phyloP scores from a whole-genome alignment of 805 yeast species.

The Grigorovia transvaalensis region DNA sequence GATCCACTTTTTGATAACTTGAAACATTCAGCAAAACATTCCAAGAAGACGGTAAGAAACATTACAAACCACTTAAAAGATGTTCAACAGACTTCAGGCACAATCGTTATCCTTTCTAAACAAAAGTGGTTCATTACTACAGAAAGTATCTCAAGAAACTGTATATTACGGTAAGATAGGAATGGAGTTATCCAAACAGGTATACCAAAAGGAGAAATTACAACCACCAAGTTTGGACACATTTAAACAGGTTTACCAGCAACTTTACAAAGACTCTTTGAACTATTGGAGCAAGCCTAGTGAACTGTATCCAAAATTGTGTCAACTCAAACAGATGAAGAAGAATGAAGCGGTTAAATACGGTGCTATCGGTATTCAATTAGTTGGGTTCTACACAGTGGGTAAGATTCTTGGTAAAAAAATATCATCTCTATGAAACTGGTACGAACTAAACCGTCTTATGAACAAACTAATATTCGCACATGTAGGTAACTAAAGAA shows the following conservation, averaged over 20 bases:
- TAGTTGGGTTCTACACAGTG: conserved; percentile 81
- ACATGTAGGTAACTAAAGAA: background rate
- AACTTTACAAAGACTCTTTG: conserved; percentile 37
- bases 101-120: conserved; percentile 17
- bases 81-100: conserved; percentile 24
- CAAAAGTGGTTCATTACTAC: conserved; percentile 28
- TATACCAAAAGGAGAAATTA: conserved; percentile 84
- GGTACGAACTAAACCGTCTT: no score
- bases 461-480: background rate
- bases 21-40: background rate
- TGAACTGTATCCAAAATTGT: conserved; percentile 37
- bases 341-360: conserved; percentile 53
- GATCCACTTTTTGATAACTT: no score
- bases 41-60: background rate
- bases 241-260: conserved; percentile 63
- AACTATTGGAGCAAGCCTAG: conserved; percentile 49
- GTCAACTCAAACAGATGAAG: conserved; percentile 31
- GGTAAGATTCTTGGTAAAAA: conserved; percentile 98
- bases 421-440: conserved; percentile 31
- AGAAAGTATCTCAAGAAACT: conserved; percentile 39
- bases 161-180: conserved; percentile 68
- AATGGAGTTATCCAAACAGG: conserved; percentile 42
- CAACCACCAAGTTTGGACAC: conserved; percentile 80
- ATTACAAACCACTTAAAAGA: conserved; percentile 1
- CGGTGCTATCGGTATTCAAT: conserved; percentile 70